Evolutionary conservation across 306 rosid genomes (phyloP).

Genomic region (Delonix regia): DNA sequence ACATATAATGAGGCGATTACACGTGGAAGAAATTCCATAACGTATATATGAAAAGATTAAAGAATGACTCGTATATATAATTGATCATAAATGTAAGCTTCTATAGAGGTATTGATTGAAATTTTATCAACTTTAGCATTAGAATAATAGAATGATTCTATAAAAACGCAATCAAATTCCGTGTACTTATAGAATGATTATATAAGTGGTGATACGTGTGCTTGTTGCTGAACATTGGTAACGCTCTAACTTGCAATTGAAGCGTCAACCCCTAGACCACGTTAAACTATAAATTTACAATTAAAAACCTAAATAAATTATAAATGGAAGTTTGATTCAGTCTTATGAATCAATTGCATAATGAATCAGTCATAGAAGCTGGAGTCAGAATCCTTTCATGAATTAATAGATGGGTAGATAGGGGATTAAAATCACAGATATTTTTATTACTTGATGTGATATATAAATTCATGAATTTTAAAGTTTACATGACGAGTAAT

Average conservation of each 20-base stretch:
- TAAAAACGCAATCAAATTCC: not conserved
- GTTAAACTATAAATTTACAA: too few species aligned
- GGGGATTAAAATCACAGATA: too few species aligned
- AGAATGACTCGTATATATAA: not conserved
- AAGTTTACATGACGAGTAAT: too few species aligned
- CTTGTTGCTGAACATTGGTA: not conserved
- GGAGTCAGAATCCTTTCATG: not conserved
- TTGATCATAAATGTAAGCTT: not conserved
- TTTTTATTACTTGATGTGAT: too few species aligned
- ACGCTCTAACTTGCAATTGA: constrained; percentile 2
- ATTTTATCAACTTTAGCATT: not conserved
- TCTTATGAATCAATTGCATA: not conserved
- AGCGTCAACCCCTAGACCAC: not conserved
- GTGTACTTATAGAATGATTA: too few species aligned
- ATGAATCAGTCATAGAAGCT: not conserved
- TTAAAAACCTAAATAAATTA: too few species aligned
- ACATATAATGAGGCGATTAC: not conserved
- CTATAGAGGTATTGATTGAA: not conserved
- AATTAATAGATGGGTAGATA: too few species aligned
- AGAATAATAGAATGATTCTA: not conserved
- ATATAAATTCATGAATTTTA: too few species aligned
- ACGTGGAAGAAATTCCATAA: not conserved
- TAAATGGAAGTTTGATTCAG: not conserved
- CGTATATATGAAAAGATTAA: not conserved
- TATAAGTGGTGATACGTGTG: too few species aligned